Percentiles rank a stretch among this genome's conserved stretches.
Conservation (phyloP, 345 rosid genomes). For the Citrus hindsii region DNA sequence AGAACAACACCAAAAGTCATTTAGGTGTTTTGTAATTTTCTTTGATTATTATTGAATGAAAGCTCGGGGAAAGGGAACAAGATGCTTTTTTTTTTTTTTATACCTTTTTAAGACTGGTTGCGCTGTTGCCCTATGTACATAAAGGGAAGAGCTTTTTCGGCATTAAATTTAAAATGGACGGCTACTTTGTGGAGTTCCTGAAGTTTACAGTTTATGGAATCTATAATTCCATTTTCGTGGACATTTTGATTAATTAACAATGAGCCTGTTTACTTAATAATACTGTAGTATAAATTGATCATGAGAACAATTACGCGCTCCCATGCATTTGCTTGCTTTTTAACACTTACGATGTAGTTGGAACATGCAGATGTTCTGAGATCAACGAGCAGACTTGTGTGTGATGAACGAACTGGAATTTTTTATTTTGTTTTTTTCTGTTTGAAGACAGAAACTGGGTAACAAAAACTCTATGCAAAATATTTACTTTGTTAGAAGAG, state of each 20-base stretch:
- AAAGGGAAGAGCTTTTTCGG: slow-evolving; percentile 41
- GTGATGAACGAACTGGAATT: too few relatives aligned
- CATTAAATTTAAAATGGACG: slow-evolving; percentile 15
- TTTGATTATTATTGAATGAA: slow-evolving; percentile 24
- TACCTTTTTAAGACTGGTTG: slow-evolving; percentile 16
- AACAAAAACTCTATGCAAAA: too few relatives aligned
- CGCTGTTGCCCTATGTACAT: slow-evolving; percentile 63
- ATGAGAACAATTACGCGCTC: not conserved
- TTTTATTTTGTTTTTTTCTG: too few relatives aligned
- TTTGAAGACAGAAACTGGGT: too few relatives aligned
- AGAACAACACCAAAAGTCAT: slow-evolving; percentile 7
- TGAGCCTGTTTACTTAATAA: not conserved
- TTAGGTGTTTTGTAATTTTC: slow-evolving; percentile 25
- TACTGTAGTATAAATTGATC: too few relatives aligned
- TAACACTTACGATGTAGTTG: not conserved
- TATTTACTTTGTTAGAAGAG: too few relatives aligned
- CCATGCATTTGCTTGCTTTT: not conserved
- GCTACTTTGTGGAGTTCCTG: slow-evolving; percentile 21
- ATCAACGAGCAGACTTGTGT: not conserved
- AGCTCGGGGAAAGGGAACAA: slow-evolving; percentile 28
- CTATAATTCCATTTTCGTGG: slow-evolving; percentile 17
- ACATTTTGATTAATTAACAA: slow-evolving; percentile 2
- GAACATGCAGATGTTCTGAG: not conserved
- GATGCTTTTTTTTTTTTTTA: slow-evolving; percentile 6
- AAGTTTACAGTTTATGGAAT: slow-evolving; percentile 16